Conservation (phyloP, 2,329 filamentous ascomycete genomes). For the Coniochaeta sp. region DNA sequence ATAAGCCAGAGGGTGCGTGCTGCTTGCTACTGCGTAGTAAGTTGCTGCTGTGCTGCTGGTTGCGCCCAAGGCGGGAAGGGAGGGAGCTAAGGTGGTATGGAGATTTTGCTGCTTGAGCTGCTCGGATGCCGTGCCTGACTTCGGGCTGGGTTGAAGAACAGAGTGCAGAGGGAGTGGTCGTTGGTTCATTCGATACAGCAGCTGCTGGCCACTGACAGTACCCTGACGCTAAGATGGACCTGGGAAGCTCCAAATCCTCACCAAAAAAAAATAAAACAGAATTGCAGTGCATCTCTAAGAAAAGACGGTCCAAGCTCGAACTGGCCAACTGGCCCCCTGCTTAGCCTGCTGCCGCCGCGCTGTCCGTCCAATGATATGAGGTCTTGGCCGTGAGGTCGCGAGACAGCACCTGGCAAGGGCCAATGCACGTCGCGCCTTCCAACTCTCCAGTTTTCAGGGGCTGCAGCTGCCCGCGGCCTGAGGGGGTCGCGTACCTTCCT, state of each 20-base stretch:
- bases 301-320: slow-evolving; percentile 8
- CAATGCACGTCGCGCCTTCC: not conserved
- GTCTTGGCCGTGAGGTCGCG: slow-evolving; percentile 23
- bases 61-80: not conserved
- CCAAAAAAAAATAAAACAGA: too few species aligned
- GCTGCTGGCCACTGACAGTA: not conserved
- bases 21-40: too few species aligned
- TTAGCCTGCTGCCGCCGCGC: slow-evolving; percentile 4
- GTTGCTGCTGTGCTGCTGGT: not conserved
- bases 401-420: slow-evolving; percentile 24
- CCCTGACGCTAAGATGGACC: not conserved
- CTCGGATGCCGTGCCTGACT: not conserved
- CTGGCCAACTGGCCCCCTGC: slow-evolving; percentile 7
- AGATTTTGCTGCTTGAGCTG: not conserved
- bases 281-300: slow-evolving; percentile 12
- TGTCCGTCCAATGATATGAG: slow-evolving; percentile 20
- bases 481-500: not conserved
- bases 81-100: not conserved
- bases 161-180: not conserved
- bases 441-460: not conserved
- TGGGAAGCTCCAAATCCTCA: not conserved
- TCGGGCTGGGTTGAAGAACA: not conserved
- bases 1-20: not conserved
- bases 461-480: not conserved
- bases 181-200: not conserved